Evolutionary conservation across 1,284 basidiomycete species (phyloP).

Genomic region (Boletus mariae): DNA sequence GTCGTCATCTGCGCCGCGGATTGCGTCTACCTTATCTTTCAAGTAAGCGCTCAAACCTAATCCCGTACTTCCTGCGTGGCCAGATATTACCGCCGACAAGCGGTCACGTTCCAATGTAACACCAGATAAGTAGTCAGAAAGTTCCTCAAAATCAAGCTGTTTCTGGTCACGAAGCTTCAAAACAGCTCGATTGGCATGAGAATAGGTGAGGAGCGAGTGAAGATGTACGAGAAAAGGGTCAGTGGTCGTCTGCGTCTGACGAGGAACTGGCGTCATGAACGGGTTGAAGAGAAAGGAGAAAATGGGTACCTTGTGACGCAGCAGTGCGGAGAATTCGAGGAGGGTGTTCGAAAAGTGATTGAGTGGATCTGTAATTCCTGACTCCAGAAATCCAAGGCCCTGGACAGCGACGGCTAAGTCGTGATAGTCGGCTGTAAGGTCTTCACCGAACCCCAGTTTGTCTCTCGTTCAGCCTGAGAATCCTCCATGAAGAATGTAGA

Average conservation of each 20-base stretch:
- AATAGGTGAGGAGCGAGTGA: constrained; percentile 86
- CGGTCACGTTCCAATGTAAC: constrained; percentile 91
- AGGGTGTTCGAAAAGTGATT: constrained; percentile 95
- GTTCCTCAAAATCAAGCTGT: constrained; percentile 97
- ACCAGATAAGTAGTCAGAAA: constrained; percentile 91
- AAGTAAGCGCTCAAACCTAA: constrained; percentile 87
- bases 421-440: constrained; percentile 95
- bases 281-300: not conserved
- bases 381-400: constrained; percentile 95
- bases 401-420: constrained; percentile 94
- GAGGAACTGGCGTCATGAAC: constrained; percentile 4
- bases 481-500: constrained; percentile 34
- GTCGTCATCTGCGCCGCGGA: constrained; percentile 92
- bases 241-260: constrained; percentile 77
- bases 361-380: constrained; percentile 94
- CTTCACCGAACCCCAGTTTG: constrained; percentile 74
- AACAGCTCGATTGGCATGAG: constrained; percentile 85
- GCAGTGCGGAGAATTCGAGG: constrained; percentile 84
- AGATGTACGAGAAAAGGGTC: constrained; percentile 88
- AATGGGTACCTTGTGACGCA: constrained; percentile 69
- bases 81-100: constrained; percentile 79
- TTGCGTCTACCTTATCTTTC: constrained; percentile 89
- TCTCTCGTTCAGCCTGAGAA: constrained; percentile 82
- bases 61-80: constrained; percentile 76
- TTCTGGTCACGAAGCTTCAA: constrained; percentile 96